Evolutionary conservation across 495 filamentous ascomycete genomes (phyloP), one percentile per base, ranked within the genome.

Genomic region (Tuber melanosporum): DNA sequence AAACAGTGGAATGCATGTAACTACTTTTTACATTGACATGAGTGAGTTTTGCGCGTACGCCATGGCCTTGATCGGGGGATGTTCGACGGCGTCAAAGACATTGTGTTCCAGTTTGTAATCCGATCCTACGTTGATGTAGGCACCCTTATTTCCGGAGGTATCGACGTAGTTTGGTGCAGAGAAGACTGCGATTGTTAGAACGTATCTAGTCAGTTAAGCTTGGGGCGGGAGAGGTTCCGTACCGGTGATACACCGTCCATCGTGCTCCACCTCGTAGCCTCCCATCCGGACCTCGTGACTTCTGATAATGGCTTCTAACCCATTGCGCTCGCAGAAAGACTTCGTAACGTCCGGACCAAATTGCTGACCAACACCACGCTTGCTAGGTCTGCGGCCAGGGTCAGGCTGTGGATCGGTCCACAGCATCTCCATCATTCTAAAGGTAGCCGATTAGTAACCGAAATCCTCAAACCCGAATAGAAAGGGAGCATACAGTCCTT

Each of bases 241-340:
- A 91, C 91, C 91, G n/a, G 95, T 99, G 78, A 99, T 97, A 84
- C 96, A 99, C 76, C 89, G 91, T 77, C 95, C 95, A 82, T 95
- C 92, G 83, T 99, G 95, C 87, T 99, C 95, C 79, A 97, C 94
- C 85, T 98, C 94, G 80, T 98, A 99, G 2, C 95, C 95, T 71
- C 92, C 93, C 95, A 98, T 98, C 73, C 95, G 90, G 45, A 99
- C 96, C 85, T 99, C 95, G 84, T 99, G 95, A 78, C 93, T 97
- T 71, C 95, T 91, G 79, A 99, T 99, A 78, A 99, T 90, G 3
- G 95, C 95, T 71, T 97, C 92, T 44, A 99, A 87, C 3, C 93
- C 93, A 84, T 99, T 99, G 82, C 90, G 91, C 77, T 99, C 94
- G 83, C 95, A 99, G 88, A 99, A 99, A 70, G 92, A 88, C 87